These are phyloP conservation scores for Epichloe gansuensis DNA, from an alignment of 2,329 filamentous ascomycete species.

Conservation along the genomic window DNA sequence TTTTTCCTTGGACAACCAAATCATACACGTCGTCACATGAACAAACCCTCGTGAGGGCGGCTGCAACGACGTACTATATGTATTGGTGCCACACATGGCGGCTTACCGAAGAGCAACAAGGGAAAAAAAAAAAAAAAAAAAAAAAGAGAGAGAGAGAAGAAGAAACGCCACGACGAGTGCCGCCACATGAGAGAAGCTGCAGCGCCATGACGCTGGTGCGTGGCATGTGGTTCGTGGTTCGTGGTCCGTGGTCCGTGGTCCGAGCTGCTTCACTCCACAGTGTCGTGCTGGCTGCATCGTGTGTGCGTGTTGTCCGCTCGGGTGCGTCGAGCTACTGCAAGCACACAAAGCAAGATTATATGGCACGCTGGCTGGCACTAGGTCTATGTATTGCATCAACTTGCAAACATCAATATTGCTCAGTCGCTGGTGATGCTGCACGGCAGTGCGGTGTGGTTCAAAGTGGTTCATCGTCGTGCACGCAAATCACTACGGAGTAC, in stretches of 20 bases:
- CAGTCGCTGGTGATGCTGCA: background rate
- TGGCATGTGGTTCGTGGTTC: no score
- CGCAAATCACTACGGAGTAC: background rate
- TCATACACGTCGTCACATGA: no score
- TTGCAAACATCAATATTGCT: no score
- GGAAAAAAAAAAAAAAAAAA: background rate
- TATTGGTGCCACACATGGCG: background rate
- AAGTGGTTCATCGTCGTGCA: background rate
- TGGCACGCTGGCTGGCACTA: background rate
- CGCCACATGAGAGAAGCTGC: background rate
- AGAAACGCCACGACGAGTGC: background rate
- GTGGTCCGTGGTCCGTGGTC: background rate
- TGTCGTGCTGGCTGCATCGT: background rate
- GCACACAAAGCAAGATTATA: background rate
- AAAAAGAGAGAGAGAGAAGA: background rate
- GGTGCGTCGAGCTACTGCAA: background rate
- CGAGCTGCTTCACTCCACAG: background rate
- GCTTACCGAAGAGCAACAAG: background rate
- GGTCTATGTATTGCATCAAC: no score
- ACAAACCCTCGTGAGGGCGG: no score
- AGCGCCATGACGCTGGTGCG: background rate
- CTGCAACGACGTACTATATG: no score
- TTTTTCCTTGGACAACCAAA: no score
- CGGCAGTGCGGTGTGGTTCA: background rate
- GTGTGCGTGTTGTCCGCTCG: background rate